Evolutionary conservation across 306 rosid genomes (phyloP).

Genomic region (Trifolium dubium): DNA sequence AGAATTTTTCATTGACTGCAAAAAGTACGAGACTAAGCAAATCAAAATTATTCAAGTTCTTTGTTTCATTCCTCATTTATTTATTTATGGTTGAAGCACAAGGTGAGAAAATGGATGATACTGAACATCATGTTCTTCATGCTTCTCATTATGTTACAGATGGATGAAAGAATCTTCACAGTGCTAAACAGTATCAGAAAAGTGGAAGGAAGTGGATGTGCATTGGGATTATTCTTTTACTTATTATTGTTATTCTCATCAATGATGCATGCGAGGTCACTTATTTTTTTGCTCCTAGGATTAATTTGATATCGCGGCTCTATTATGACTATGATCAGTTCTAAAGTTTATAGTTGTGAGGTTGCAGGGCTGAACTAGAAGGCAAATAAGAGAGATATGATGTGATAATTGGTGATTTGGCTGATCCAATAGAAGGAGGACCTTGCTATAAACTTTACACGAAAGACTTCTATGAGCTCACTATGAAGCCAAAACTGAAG

Average conservation of each 20-base stretch:
- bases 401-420: slow-evolving; percentile 89
- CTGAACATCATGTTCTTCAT: slow-evolving; percentile 81
- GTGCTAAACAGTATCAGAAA: slow-evolving; percentile 65
- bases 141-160: slow-evolving; percentile 76
- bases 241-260: slow-evolving; percentile 62
- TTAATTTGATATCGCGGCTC: background rate
- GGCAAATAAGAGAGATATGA: slow-evolving; percentile 65
- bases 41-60: too few species aligned
- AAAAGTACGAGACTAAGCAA: too few species aligned
- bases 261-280: slow-evolving; percentile 76
- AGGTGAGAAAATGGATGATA: slow-evolving; percentile 90
- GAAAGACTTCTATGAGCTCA: slow-evolving; percentile 83
- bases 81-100: slow-evolving; percentile 95
- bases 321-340: background rate
- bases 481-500: slow-evolving; percentile 78
- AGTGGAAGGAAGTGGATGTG: slow-evolving; percentile 78
- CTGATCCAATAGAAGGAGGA: slow-evolving; percentile 97
- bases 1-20: too few species aligned
- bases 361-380: slow-evolving; percentile 78
- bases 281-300: background rate
- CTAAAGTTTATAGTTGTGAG: slow-evolving; percentile 11
- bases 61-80: too few species aligned
- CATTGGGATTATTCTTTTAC: slow-evolving; percentile 59
- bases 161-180: slow-evolving; percentile 62
- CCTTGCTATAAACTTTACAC: slow-evolving; percentile 98